Evolutionary conservation across 2,329 filamentous ascomycete genomes (phyloP), one percentile per base, ranked within the genome.

Genomic region (Amauroascus niger): DNA sequence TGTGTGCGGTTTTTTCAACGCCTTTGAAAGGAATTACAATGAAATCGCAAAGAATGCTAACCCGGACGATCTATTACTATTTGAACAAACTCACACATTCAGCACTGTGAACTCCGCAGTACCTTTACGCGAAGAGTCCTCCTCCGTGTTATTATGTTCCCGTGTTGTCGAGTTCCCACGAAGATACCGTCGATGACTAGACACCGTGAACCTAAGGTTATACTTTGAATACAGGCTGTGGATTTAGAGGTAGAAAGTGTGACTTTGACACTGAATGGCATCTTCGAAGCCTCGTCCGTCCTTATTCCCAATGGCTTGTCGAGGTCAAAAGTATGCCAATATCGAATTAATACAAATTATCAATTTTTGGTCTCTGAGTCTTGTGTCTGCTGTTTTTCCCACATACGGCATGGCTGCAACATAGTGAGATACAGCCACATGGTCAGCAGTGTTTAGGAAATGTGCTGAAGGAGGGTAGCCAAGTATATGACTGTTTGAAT

Each of bases 241-340:
- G n/a, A n/a, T n/a, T n/a, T n/a, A n/a, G n/a, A n/a, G n/a, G n/a
- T n/a, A n/a, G n/a, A n/a, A 14, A 3, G 40, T 14, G 22, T 40
- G 5, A 5, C 7, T 6, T 18, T 18, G 26, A 22, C 9, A 22
- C 22, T 9, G 3, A 14, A 56, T 49, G 70, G 70, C 70, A 71
- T 64, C 61, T 67, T 73, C 70, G 70, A 73, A 73, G 70, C 67
- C 69, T 72, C 65, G 67, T 72, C 59, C 59, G 61, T 64, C 62
- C 49, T 59, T 58, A 61, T 50, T 43, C 20, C 32, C 51, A 49
- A 57, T 65, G 63, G 68, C 69, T 69, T 67, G 67, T 69, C 65
- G 70, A 72, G 70, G 70, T 73, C 70, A 73, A 72, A 69, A 65
- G 64, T 57, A 60, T 73, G 70, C 70, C 70, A 57, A 73, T 37